A percentile compares a stretch with the other conserved stretches of the same genome.
Evolutionary conservation across 345 rosid genomes (phyloP).

Genomic region (Syzygium jambos): DNA sequence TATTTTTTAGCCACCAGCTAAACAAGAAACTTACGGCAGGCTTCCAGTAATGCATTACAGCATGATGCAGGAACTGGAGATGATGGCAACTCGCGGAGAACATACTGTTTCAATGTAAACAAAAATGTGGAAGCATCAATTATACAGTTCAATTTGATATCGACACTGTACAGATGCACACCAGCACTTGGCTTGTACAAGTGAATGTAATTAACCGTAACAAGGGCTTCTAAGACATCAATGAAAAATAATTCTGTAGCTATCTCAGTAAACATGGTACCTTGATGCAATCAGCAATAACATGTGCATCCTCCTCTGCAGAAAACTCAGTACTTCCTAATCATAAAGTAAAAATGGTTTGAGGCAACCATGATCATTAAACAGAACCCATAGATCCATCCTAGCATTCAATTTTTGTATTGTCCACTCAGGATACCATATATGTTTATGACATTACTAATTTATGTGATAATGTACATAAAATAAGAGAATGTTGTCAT

Average conservation of each 20-base stretch:
- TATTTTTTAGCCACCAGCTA: background rate
- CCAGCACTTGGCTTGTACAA: background rate
- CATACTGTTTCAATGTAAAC: conserved; percentile 43
- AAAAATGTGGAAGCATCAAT: conserved; percentile 1
- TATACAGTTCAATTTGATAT: background rate
- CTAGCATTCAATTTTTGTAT: background rate
- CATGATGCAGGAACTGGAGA: conserved; percentile 99
- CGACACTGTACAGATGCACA: background rate
- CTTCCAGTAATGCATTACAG: conserved; percentile 89
- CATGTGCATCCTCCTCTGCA: conserved; percentile 75
- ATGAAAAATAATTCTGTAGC: background rate
- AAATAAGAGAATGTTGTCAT: background rate
- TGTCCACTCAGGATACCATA: background rate
- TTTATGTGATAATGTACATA: background rate
- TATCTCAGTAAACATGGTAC: conserved; percentile 19
- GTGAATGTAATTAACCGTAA: background rate
- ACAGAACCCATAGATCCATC: background rate
- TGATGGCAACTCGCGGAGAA: conserved; percentile 93
- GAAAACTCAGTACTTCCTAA: conserved; percentile 76
- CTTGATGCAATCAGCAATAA: conserved; percentile 94
- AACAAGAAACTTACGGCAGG: conserved; percentile 70
- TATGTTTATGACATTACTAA: background rate
- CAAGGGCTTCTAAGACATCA: background rate
- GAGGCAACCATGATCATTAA: background rate
- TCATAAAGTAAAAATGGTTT: conserved; percentile 9